Base-by-base conservation (phyloP, 2,329 filamentous ascomycete genomes). In the Penicillium griseofulvum region DNA sequence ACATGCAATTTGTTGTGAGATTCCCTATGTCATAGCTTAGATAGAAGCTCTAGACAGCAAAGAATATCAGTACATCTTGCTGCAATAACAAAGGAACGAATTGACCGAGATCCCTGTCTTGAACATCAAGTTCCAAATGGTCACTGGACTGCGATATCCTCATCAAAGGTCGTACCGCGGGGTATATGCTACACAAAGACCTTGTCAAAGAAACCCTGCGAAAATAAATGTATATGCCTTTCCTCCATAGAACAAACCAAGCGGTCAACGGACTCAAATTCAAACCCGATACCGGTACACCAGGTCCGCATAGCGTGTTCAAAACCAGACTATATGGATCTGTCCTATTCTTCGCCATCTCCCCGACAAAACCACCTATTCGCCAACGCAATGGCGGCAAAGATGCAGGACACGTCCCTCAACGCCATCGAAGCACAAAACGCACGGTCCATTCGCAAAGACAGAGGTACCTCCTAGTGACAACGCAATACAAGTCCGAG, bases 361-460 rank as follows among this genome's bases (percentile, higher is more conserved):
- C 24, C 36, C 36, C 9, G 14, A 42, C 31, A 17, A 24, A 24
- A 24, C 10, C 2, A 29, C 45, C n/a, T 4, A 52, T 29, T 52
- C 36, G 44, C 29, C 37, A 9, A 53, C 17, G 16, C 37, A 41
- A 24, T 60, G 61, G 60, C 58, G 56, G 57, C 49, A 53, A 54
- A 54, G 12, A 60, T 62, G 60, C 60, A 62, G 57, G 50, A 60
- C 60, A 60, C 55, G 58, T 42, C 56, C 60, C 46, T 43, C 38
- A 39, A 39, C 36, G 44, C 45, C 36, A 38, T 31, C 34, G 37
- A 52, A 45, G 45, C 42, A 52, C 42, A 29, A n/a, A 33, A 42
- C 34, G 29, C 37, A 43, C 38, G 22, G 37, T 41, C 28, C 44
- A 46, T 29, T 44, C 44, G 22, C 29, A 52, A 31, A 22, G 9